These are phyloP conservation scores for Pinus albicaulis DNA, from an alignment of 75 land plant genomes.

Conservation along the genomic window DNA sequence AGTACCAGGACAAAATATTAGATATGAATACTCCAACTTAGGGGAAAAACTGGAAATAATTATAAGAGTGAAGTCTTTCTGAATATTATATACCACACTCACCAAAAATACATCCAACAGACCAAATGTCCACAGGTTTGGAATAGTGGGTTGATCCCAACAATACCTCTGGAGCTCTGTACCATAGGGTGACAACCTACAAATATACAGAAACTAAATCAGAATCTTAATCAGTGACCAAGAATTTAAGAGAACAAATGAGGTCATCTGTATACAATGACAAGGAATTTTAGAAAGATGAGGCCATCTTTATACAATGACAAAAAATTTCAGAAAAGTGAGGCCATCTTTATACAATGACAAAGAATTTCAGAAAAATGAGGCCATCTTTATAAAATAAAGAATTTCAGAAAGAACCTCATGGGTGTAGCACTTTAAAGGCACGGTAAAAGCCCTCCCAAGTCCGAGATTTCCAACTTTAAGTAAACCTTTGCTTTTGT, in stretches of 20 bases:
- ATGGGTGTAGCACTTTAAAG: slow-evolving; percentile 93
- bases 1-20: not conserved
- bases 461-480: slow-evolving; percentile 98
- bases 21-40: not conserved
- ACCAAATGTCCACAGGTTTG: slow-evolving; percentile 85
- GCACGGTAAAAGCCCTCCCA: slow-evolving; percentile 89
- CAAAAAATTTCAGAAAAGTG: no score
- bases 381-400: not conserved
- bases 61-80: not conserved
- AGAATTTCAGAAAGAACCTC: slow-evolving; percentile 36
- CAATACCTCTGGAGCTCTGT: slow-evolving; percentile 82
- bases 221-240: not conserved
- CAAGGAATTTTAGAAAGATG: no score
- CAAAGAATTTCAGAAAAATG: no score
- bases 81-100: slow-evolving; percentile 4
- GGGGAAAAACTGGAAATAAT: not conserved
- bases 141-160: slow-evolving; percentile 81
- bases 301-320: no score
- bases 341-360: no score
- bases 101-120: slow-evolving; percentile 92
- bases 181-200: slow-evolving; percentile 85
- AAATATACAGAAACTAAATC: slow-evolving; percentile 5
- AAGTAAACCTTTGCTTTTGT: slow-evolving; percentile 82
- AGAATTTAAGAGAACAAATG: no score
- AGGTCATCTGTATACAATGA: no score